Evolutionary conservation across 2,329 filamentous ascomycete species (phyloP).

Genomic region (Fusarium falciforme): DNA sequence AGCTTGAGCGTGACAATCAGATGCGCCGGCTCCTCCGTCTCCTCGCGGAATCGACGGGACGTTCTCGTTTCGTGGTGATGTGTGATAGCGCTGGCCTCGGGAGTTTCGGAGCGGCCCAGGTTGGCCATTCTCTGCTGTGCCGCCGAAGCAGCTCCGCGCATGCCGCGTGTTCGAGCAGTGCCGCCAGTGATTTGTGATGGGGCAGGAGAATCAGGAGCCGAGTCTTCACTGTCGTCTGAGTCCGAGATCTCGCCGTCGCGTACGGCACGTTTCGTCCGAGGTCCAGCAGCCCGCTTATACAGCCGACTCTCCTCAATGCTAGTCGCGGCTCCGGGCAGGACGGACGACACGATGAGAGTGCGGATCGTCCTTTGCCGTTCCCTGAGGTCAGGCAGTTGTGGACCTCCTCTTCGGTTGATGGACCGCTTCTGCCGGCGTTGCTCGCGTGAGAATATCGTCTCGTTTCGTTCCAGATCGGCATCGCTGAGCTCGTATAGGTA

Average conservation of each 20-base stretch:
- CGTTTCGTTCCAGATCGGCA: conserved; percentile 87
- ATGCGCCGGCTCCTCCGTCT: conserved; percentile 79
- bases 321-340: conserved; percentile 86
- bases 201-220: conserved; percentile 85
- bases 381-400: conserved; percentile 93
- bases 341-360: conserved; percentile 90
- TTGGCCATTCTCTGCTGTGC: conserved; percentile 90
- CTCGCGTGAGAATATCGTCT: conserved; percentile 92
- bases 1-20: conserved; percentile 82
- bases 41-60: conserved; percentile 76
- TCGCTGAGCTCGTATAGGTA: conserved; percentile 96
- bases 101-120: conserved; percentile 86
- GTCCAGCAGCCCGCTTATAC: conserved; percentile 79
- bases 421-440: conserved; percentile 95
- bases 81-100: conserved; percentile 72
- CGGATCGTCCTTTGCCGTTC: conserved; percentile 93
- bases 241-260: conserved; percentile 81
- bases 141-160: conserved; percentile 87
- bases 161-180: conserved; percentile 86
- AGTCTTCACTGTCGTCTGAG: conserved; percentile 92
- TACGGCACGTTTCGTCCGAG: conserved; percentile 65
- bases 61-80: conserved; percentile 80
- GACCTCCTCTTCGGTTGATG: conserved; percentile 91
- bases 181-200: conserved; percentile 76
- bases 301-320: conserved; percentile 86